phyloP scores from a whole-genome alignment of 2,329 filamentous ascomycete genomes.

The Alternaria rosae region DNA sequence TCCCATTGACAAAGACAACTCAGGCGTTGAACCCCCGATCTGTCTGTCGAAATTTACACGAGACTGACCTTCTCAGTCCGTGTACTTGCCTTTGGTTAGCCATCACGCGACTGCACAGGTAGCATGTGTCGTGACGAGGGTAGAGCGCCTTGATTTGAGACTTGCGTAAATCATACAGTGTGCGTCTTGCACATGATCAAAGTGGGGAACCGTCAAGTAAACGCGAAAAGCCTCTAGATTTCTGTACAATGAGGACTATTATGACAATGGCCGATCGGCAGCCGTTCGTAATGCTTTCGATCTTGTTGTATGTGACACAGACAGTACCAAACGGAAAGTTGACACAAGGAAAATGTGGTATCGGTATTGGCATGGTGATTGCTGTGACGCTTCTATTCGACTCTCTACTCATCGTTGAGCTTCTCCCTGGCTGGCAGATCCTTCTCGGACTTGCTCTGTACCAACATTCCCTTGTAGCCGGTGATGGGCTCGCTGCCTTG shows the following conservation, averaged over 20 bases:
- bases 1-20: neutral
- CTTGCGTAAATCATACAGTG: conserved; percentile 29
- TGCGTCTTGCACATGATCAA: conserved; percentile 24
- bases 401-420: conserved; percentile 44
- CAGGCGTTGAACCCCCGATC: neutral
- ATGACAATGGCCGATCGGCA: conserved; percentile 42
- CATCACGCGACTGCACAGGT: neutral
- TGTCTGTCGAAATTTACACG: too few relatives aligned
- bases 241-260: conserved; percentile 51
- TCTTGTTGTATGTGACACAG: conserved; percentile 44
- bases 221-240: conserved; percentile 46
- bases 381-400: conserved; percentile 27
- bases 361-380: conserved; percentile 41
- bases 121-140: neutral
- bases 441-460: conserved; percentile 49
- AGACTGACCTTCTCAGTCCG: too few relatives aligned
- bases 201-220: conserved; percentile 23
- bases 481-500: conserved; percentile 51
- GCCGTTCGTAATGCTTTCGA: conserved; percentile 33
- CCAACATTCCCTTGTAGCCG: conserved; percentile 51
- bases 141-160: conserved; percentile 31
- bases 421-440: conserved; percentile 33
- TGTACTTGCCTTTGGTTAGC: neutral
- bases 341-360: conserved; percentile 48
- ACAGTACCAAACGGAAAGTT: conserved; percentile 47